Evolutionary conservation across 2,329 filamentous ascomycete genomes (phyloP), one percentile per base, ranked within the genome.

Genomic region (Fusarium aywerte): DNA sequence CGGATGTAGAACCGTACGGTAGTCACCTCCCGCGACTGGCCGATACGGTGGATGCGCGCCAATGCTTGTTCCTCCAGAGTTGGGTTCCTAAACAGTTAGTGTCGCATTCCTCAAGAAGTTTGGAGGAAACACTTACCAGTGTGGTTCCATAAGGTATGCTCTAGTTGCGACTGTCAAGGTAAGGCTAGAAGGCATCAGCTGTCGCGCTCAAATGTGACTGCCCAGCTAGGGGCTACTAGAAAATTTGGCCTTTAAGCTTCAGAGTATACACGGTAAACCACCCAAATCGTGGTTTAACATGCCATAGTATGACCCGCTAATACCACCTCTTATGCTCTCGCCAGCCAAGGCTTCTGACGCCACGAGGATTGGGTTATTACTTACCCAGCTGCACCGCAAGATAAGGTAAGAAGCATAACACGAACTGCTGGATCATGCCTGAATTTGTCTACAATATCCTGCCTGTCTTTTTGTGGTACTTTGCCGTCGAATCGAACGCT

Each of bases 341-440:
- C 15, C 7, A 6, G 16, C 6, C 32, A 35, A 35, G 15, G 32
- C 4, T 35, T 16, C 32, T 35, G 15, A n/a, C n/a, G 32, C 16
- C 16, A 5, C 27, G 11, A n/a, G 25, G 25, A 20, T 3, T 16
- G 9, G n/a, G 16, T 1, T 15, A 15, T 49, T 12, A 48, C 80
- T 72, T 70, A 83, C 82, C 84, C 83, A 21, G 82, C 80, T n/a
- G 83, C 82, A 33, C 82, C 85, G 51, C 84, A 87, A 0, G 80
- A 80, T 2, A 86, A 71, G 1, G 84, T 85, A 1, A 86, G 69
- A 0, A 87, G 75, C 53, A 85, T 77, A 5, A 86, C 80, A 0
- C 75, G 72, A 5, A 82, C 68, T 0, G 33, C 56, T 0, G 77
- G 70, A 11, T 85, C 77, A 0, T 47, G 68, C 1, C 75, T 75